Conservation (phyloP, 2,329 filamentous ascomycete genomes). For the Rutstroemia sp. region DNA sequence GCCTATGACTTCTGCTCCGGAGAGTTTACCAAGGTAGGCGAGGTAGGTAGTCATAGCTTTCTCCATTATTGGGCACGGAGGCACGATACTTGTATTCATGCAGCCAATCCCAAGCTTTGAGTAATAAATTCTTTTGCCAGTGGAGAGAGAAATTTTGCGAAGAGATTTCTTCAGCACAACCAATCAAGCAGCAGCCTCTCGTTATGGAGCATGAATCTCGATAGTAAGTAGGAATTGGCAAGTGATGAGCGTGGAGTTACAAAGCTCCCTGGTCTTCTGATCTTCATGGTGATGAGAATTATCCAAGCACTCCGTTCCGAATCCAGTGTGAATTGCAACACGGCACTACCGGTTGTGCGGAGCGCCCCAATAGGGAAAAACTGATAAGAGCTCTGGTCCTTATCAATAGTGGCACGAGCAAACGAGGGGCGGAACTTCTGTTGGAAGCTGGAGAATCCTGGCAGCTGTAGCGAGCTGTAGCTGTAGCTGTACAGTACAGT, state of each 20-base stretch:
- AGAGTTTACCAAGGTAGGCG: neutral
- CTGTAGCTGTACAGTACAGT: too few species aligned
- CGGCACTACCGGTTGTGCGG: neutral
- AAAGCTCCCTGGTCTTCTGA: neutral
- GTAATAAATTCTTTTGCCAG: neutral
- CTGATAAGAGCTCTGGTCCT: conserved; percentile 3
- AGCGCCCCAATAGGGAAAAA: neutral
- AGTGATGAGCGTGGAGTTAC: conserved; percentile 1
- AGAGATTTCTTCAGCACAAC: neutral
- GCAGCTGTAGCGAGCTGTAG: neutral
- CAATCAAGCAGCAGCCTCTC: neutral
- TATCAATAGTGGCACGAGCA: neutral
- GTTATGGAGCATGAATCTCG: too few species aligned
- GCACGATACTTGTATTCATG: neutral
- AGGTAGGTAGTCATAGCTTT: neutral
- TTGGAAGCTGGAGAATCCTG: conserved; percentile 5
- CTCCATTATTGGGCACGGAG: neutral
- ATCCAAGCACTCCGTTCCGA: neutral
- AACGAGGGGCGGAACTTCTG: neutral
- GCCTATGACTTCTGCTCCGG: too few species aligned
- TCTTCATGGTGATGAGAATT: neutral
- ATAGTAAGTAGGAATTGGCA: neutral
- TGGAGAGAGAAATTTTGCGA: neutral
- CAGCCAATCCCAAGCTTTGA: neutral
- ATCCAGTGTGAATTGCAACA: neutral